A percentile compares a stretch with the other conserved stretches of the same genome.
Evolutionary conservation across 164 flowering plant genomes (phyloP).

Genomic region (Stephania japonica): DNA sequence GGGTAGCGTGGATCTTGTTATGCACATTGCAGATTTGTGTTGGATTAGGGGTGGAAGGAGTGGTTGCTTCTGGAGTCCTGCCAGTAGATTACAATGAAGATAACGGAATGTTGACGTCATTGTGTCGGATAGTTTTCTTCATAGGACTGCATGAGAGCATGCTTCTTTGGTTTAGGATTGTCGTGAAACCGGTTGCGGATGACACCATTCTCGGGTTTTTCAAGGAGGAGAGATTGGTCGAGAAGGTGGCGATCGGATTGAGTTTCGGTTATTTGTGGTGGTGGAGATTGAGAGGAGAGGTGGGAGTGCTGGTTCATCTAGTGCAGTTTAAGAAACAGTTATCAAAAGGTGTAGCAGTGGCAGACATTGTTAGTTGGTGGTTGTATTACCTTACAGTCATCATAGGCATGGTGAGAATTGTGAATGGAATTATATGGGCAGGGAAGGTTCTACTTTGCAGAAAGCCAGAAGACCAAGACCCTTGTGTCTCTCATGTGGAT

Average conservation of each 20-base stretch:
- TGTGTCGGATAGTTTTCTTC: conserved; percentile 42
- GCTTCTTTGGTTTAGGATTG: conserved; percentile 48
- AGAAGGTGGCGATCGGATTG: conserved; percentile 39
- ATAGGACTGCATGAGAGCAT: conserved; percentile 63
- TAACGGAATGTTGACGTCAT: conserved; percentile 10
- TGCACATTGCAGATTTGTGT: conserved; percentile 59
- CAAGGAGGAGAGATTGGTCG: conserved; percentile 37
- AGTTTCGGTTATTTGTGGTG: conserved; percentile 63
- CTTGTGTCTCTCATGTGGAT: not conserved
- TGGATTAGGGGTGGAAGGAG: conserved; percentile 61
- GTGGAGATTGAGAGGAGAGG: conserved; percentile 70
- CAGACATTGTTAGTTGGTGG: conserved; percentile 60
- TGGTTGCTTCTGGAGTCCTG: conserved; percentile 34
- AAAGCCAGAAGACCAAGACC: not conserved
- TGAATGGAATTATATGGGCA: conserved; percentile 40
- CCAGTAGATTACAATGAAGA: conserved; percentile 22
- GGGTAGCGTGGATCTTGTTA: conserved; percentile 49
- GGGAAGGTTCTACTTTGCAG: conserved; percentile 26
- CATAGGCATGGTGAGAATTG: conserved; percentile 54
- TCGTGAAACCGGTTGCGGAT: conserved; percentile 71
- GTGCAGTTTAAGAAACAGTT: conserved; percentile 37
- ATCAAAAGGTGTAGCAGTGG: conserved; percentile 26
- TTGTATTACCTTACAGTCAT: conserved; percentile 57
- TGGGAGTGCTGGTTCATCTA: conserved; percentile 43
- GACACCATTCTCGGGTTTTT: conserved; percentile 48